Percentiles rank a stretch among this genome's conserved stretches.
Conservation (phyloP, 2,329 filamentous ascomycete species). For the Fusarium brachygibbosum region DNA sequence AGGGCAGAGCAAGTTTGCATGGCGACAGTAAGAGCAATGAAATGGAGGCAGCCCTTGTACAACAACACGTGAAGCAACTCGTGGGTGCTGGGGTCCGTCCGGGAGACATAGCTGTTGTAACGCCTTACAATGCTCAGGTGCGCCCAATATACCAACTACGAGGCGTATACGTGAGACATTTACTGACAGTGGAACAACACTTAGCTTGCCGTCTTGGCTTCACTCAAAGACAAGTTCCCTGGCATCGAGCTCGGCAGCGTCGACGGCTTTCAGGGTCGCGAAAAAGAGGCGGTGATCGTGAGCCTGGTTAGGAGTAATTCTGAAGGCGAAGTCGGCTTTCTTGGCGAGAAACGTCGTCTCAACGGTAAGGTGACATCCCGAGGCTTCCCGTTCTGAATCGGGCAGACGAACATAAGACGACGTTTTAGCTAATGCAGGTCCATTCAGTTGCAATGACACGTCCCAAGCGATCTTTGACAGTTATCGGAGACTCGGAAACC, state of each 20-base stretch:
- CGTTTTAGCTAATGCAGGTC: constrained; percentile 39
- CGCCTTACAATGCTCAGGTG: constrained; percentile 95
- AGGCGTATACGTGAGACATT: constrained; percentile 12
- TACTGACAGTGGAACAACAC: constrained; percentile 42
- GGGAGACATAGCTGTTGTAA: constrained; percentile 92
- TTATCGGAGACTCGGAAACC: constrained; percentile 95
- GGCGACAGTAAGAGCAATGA: constrained; percentile 88
- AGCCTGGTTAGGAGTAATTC: constrained; percentile 94
- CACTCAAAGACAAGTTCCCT: constrained; percentile 84
- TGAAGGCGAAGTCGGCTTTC: constrained; percentile 89
- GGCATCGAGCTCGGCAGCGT: constrained; percentile 96
- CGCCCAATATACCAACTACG: constrained; percentile 23
- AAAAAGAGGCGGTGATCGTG: constrained; percentile 95
- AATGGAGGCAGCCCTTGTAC: constrained; percentile 86
- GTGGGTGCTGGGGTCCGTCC: constrained; percentile 83
- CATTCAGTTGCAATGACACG: constrained; percentile 97
- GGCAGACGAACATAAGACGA: constrained; percentile 15
- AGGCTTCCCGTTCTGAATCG: constrained; percentile 9
- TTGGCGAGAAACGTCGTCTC: constrained; percentile 89
- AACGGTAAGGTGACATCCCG: constrained; percentile 75
- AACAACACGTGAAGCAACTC: constrained; percentile 79
- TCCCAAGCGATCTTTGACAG: constrained; percentile 87
- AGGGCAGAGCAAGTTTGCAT: constrained; percentile 60
- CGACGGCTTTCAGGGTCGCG: constrained; percentile 95
- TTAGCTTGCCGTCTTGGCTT: constrained; percentile 81